These are phyloP conservation scores for Debaryomyces tyrocola DNA, from an alignment of 805 yeast genomes.

Conservation along the genomic window DNA sequence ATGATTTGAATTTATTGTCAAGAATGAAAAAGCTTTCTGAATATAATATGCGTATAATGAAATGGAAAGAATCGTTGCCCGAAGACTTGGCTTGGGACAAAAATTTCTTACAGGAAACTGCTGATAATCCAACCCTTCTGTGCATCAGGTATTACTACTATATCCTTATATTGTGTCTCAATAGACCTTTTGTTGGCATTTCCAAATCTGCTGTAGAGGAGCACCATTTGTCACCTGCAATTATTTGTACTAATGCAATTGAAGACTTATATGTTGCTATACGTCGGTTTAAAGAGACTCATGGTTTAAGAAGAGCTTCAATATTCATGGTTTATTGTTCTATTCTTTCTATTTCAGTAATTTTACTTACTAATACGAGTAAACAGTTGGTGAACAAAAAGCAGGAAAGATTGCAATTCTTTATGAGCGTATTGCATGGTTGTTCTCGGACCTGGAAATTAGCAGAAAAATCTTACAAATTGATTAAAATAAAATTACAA, in stretches of 20 bases:
- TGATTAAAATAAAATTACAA: conserved; percentile 37
- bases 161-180: conserved; percentile 56
- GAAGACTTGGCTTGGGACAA: conserved; percentile 50
- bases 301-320: conserved; percentile 44
- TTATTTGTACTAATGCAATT: conserved; percentile 39
- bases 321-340: conserved; percentile 49
- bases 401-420: conserved; percentile 32
- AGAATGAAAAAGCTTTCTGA: conserved; percentile 37
- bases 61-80: conserved; percentile 54
- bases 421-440: conserved; percentile 40
- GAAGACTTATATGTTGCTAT: conserved; percentile 43
- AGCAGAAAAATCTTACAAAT: conserved; percentile 44
- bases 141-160: conserved; percentile 59
- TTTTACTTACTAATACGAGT: conserved; percentile 33
- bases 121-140: conserved; percentile 54
- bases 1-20: conserved; percentile 45
- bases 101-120: conserved; percentile 35
- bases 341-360: conserved; percentile 45
- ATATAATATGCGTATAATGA: conserved; percentile 49
- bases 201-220: conserved; percentile 11
- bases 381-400: conserved; percentile 24
- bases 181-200: conserved; percentile 57
- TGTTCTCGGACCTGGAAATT: conserved; percentile 48
- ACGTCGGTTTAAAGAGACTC: conserved; percentile 33
- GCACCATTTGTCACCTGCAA: conserved; percentile 28